phyloP scores from a whole-genome alignment of 345 rosid genomes.

The Pistacia atlantica region DNA sequence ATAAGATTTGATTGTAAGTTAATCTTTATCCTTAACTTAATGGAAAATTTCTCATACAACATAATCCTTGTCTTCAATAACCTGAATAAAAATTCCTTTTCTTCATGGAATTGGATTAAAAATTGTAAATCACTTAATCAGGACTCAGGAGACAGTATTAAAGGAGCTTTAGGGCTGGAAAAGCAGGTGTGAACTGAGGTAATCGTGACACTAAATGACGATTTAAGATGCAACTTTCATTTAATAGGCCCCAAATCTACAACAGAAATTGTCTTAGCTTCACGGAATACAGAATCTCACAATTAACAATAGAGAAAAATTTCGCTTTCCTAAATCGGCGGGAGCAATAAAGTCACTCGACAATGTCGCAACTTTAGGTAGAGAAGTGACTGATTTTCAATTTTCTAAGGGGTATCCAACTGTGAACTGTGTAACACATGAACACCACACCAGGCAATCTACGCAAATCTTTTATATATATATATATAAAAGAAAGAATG shows the following conservation, averaged over 20 bases:
- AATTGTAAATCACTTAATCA: neutral
- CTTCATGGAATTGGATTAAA: neutral
- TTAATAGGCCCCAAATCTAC: neutral
- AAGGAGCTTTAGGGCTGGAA: neutral
- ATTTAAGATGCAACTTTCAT: too few relatives aligned
- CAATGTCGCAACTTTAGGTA: constrained; percentile 26
- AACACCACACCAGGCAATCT: neutral
- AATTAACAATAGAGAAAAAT: neutral
- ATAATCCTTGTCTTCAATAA: too few relatives aligned
- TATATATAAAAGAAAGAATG: neutral
- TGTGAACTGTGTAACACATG: constrained; percentile 23
- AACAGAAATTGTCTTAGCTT: neutral
- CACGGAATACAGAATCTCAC: neutral
- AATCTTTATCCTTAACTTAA: too few relatives aligned
- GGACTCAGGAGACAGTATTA: neutral
- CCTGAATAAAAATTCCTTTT: too few relatives aligned
- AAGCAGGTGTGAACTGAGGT: neutral
- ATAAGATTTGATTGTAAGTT: too few relatives aligned
- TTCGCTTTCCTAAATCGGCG: constrained; percentile 21
- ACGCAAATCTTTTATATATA: neutral
- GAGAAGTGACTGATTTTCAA: neutral
- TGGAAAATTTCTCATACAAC: too few relatives aligned
- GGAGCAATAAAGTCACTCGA: constrained; percentile 15
- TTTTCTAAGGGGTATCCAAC: neutral
- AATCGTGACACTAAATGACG: constrained; percentile 2